Percentiles rank a stretch among this genome's conserved stretches.
These are phyloP conservation scores for Vanderwaltozyma yarrowii DNA, from an alignment of 805 yeast species.

Conservation along the genomic window DNA sequence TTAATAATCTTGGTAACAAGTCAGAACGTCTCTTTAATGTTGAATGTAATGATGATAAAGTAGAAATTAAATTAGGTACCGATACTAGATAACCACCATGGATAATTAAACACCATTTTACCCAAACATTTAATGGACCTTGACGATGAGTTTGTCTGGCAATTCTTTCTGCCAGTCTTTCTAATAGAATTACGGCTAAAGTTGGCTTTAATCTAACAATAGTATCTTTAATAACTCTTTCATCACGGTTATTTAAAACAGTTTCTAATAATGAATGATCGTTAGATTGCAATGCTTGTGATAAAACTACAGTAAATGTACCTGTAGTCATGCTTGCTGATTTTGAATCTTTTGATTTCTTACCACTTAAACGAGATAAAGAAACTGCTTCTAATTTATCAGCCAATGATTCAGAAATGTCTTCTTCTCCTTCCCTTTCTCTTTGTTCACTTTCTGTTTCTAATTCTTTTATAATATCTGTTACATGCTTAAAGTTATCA, in stretches of 20 bases:
- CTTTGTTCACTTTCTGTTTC: constrained; percentile 33
- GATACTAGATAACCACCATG: constrained; percentile 62
- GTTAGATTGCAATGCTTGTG: constrained; percentile 81
- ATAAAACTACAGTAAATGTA: constrained; percentile 69
- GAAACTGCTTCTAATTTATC: constrained; percentile 32
- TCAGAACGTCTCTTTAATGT: constrained; percentile 57
- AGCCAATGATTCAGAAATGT: constrained; percentile 40
- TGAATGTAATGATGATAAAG: constrained; percentile 53
- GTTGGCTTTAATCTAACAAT: constrained; percentile 46
- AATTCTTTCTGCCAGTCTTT: constrained; percentile 46
- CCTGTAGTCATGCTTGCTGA: constrained; percentile 51
- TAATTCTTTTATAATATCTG: constrained; percentile 33
- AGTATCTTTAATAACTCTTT: constrained; percentile 42
- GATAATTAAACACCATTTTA: constrained; percentile 72
- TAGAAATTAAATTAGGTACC: constrained; percentile 39
- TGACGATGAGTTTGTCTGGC: constrained; percentile 48
- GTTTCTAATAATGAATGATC: constrained; percentile 82
- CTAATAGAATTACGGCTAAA: constrained; percentile 47
- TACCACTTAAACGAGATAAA: constrained; percentile 8
- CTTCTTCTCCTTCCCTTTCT: constrained; percentile 35
- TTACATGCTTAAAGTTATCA: constrained; percentile 47
- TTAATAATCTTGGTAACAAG: constrained; percentile 59
- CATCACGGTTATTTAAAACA: constrained; percentile 50
- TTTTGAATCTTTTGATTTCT: constrained; percentile 23
- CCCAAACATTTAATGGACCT: constrained; percentile 56